Evolutionary conservation across 2,329 filamentous ascomycete genomes (phyloP), one percentile per base, ranked within the genome.

Genomic region (Aspergillus udagawae): DNA sequence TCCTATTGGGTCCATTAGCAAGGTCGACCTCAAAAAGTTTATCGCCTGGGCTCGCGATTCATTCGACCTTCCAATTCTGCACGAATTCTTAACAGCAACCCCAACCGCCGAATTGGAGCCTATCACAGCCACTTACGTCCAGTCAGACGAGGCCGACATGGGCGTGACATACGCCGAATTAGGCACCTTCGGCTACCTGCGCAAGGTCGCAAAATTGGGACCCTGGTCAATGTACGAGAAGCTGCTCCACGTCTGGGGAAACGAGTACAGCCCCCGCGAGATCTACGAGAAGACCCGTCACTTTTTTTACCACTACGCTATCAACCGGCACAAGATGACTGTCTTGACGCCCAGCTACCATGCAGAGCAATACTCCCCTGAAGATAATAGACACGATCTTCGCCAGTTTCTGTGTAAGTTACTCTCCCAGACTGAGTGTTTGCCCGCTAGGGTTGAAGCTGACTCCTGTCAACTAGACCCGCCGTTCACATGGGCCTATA

Each of bases 1-100:
- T 58, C 73, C 69, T 7, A 75, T 76, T 56, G 75, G 79, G 25
- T 73, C 73, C 10, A 83, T 86, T 56, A 80, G 77, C 56, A 91
- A 91, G 71, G 84, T 79, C 1, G 89, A 92, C 64, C 76, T 91
- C 1, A 90, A 89, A 70, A 74, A 81, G 9, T 91, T 92, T 74
- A 88, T 91, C 58, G 76, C 75, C n/a, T 91, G 84, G 80, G 82
- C 86, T 2, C 72, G 78, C 53, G 75, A 70, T 20, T 75, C 80
- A 38, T 91, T 89, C 66, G 71, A 81, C 4, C 73, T 92, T 1
- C 86, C 86, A 0, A 83, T 88, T 53, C 80, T 91, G 1, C 72
- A 83, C 9, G 80, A 84, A 9, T 92, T 92, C 74, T 72, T 92
- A 42, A 77, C 79, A 12, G 87, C 86, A 0, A 76, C 78, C 0